Base-by-base conservation (phyloP, 495 filamentous ascomycete species). In the Penicillium roqueforti region DNA sequence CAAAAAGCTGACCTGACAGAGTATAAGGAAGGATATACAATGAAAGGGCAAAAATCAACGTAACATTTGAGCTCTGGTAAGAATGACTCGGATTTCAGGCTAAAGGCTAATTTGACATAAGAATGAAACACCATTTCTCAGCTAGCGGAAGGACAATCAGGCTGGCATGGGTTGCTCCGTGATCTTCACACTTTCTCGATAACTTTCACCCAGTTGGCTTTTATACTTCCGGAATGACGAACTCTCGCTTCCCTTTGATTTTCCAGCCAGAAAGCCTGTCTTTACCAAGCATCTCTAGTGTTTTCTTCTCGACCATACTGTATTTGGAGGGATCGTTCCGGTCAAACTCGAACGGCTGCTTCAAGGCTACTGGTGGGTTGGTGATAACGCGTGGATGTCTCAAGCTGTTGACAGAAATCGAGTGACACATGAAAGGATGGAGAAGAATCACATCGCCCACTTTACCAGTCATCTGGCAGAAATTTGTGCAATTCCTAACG, bases 351-450 rank as follows among this genome's bases (percentile, higher is more conserved):
- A 88, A 87, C 11, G 85, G 84, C 64, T 82, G 69, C 25, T 75
- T 83, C 37, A 89, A 61, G 23, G 74, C 75, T 1, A 88, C 83
- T 0, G 83, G 82, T 16, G 86, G 85, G 62, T 90, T 91, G 39
- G 85, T 90, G 65, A 88, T 89, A 57, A 88, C 81, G 14, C 86
- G 74, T 6, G 81, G 73, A 25, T 69, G 71, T 31, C 87, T 73
- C 51, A 81, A 57, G 49, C 78, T 71, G 58, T 89, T 89, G 52
- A 74, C 74, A 8, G 80, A 82, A 19, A 82, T 79, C 6, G 79
- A 81, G 68, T 89, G 85, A 53, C 87, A 68, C 85, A 87, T 89
- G n/a, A 89, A 68, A 41, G 86, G 85, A 57, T 89, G 87, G 55
- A 89, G 66, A 19, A 90, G 71, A 54, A 83, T 81, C 14, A 89